Evolutionary conservation across 345 rosid genomes (phyloP).

Genomic region (Crucihimalaya himalaica): DNA sequence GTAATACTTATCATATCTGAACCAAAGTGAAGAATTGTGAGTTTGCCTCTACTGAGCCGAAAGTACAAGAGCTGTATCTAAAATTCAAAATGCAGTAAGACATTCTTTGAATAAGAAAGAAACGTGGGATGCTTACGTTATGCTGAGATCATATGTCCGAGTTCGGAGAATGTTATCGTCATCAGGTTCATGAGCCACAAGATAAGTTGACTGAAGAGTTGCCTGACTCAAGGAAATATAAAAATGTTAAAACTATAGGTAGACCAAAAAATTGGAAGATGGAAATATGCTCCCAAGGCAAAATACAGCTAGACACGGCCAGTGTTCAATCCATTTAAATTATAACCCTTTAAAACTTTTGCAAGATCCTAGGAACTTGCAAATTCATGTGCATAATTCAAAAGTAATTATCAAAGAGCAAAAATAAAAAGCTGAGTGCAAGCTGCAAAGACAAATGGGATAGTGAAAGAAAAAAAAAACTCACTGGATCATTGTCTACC

Average conservation of each 20-base stretch:
- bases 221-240: constrained; percentile 52
- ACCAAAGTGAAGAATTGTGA: constrained; percentile 2
- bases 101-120: constrained; percentile 3
- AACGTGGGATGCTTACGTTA: constrained; percentile 61
- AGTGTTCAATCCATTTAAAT: neutral
- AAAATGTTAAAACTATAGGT: neutral
- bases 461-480: constrained; percentile 19
- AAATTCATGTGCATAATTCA: constrained; percentile 4
- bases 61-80: neutral
- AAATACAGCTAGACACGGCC: neutral
- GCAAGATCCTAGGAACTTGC: neutral
- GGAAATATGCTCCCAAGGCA: neutral
- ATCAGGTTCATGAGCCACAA: constrained; percentile 87
- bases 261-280: neutral
- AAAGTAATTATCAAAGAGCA: neutral
- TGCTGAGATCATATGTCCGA: constrained; percentile 97
- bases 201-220: constrained; percentile 69
- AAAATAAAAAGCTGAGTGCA: constrained; percentile 1
- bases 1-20: constrained; percentile 87
- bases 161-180: constrained; percentile 91
- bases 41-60: neutral
- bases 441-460: constrained; percentile 14
- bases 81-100: constrained; percentile 1
- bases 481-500: constrained; percentile 73
- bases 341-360: neutral